Base-by-base conservation (phyloP, 2,329 filamentous ascomycete genomes). In the Talaromyces sp. region DNA sequence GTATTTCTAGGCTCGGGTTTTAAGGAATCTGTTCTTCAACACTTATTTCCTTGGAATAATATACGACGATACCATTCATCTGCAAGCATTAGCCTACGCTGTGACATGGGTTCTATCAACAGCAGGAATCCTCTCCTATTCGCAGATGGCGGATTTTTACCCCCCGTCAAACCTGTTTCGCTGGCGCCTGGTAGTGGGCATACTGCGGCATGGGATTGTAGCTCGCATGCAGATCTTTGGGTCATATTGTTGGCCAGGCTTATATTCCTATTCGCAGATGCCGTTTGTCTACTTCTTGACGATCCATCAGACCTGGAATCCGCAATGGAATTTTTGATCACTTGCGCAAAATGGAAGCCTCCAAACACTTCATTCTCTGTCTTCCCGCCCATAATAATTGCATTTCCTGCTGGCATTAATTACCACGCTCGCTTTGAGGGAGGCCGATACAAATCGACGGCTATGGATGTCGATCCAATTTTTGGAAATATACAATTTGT, bases 201-300 rank as follows among this genome's bases (percentile, higher is more conserved):
- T 16, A 42, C 43, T 1, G 13, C 49, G 6, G 41, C 11, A 11
- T 58, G 9, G 52, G 37, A 52, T 6, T 11, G 22, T 39, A 45
- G 11, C 51, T 29, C 7, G 42, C 51, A 9, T 32, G 17, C 0
- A 51, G 20, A 20, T 39, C 56, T 2, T 30, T 58, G 3, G 11
- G 36, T 3, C 35, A 50, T 1, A 24, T n/a, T 60, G 1, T 62
- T 39, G 53, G 51, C 46, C 11, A 41, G 41, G 9, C 46, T 66
- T 7, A 41, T 66, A 11, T 65, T 66, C 50, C n/a, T 60, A 20
- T 65, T 66, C 19, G 52, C 45, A 2, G 60, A 66, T 55, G 22
- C 64, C 3, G 39, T 66, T 56, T 66, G 42, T 27, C 59, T 66
- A 19, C 65, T 63, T 30, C 35, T 60, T 4, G 48, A 61, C 22